Evolutionary conservation across 768 basidiomycete genomes (phyloP).

Genomic region (Tylopilus vinaceipallidus): DNA sequence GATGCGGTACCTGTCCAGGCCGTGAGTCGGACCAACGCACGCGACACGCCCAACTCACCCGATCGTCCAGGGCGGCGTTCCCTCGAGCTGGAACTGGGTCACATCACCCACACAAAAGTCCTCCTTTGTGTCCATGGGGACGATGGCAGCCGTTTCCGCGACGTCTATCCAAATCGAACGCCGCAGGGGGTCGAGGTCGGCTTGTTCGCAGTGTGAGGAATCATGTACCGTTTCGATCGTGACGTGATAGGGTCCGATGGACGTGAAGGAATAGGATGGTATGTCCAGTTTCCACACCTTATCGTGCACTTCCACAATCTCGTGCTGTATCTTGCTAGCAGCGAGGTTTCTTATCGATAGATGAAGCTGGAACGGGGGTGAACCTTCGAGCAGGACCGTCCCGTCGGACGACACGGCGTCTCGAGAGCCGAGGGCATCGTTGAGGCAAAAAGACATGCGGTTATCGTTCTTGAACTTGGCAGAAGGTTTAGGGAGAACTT

Average conservation of each 20-base stretch:
- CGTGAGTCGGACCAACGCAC: constrained; percentile 2
- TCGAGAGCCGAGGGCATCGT: constrained; percentile 59
- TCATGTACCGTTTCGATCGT: constrained; percentile 78
- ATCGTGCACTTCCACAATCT: constrained; percentile 50
- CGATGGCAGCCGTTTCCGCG: constrained; percentile 93
- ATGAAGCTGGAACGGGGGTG: constrained; percentile 80
- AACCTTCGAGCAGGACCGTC: constrained; percentile 70
- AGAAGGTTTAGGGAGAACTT: constrained; percentile 76
- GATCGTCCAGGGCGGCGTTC: constrained; percentile 90
- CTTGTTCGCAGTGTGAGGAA: constrained; percentile 78
- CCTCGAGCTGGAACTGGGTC: constrained; percentile 90
- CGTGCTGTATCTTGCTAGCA: constrained; percentile 59
- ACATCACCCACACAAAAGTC: constrained; percentile 91
- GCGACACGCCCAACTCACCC: constrained; percentile 46
- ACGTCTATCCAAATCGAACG: constrained; percentile 84
- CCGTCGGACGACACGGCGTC: constrained; percentile 51
- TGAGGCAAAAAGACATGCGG: constrained; percentile 71
- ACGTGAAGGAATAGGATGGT: constrained; percentile 69
- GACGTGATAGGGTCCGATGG: constrained; percentile 79
- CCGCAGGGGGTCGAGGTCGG: constrained; percentile 56
- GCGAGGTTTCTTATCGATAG: constrained; percentile 77
- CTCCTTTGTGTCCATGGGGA: constrained; percentile 72
- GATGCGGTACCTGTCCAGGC: constrained; percentile 63
- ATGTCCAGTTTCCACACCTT: constrained; percentile 69
- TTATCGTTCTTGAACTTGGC: constrained; percentile 71